Evolutionary conservation across 1,139 yeast species (phyloP).

Genomic region (Suhomyces choctaworum): DNA sequence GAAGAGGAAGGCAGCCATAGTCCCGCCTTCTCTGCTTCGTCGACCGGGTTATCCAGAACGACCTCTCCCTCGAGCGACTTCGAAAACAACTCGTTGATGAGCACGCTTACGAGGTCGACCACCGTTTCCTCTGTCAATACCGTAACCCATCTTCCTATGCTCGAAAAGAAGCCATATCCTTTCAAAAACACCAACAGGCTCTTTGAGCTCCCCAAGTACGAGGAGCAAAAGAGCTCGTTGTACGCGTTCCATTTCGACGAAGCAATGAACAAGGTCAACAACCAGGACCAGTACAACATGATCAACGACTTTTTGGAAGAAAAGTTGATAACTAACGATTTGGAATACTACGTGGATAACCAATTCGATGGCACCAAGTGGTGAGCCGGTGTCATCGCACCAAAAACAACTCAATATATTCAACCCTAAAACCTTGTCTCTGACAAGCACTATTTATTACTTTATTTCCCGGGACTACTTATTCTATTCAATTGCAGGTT

Average conservation of each 20-base stretch:
- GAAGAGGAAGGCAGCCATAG: slow-evolving; percentile 18
- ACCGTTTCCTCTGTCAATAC: slow-evolving; percentile 34
- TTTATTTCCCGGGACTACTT: slow-evolving; percentile 4
- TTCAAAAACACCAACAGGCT: slow-evolving; percentile 16
- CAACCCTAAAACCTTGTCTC: background rate
- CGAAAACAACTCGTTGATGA: slow-evolving; percentile 38
- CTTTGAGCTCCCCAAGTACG: slow-evolving; percentile 20
- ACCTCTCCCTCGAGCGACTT: slow-evolving; percentile 41
- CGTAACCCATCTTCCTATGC: slow-evolving; percentile 8
- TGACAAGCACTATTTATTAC: slow-evolving; percentile 6
- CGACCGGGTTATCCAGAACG: slow-evolving; percentile 40
- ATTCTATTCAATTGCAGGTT: slow-evolving; percentile 9
- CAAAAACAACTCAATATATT: slow-evolving; percentile 1
- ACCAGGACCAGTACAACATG: slow-evolving; percentile 39
- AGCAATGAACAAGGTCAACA: slow-evolving; percentile 13
- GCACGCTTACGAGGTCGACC: slow-evolving; percentile 45
- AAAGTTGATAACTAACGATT: slow-evolving; percentile 24
- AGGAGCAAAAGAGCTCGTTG: slow-evolving; percentile 12
- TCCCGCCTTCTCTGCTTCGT: slow-evolving; percentile 12
- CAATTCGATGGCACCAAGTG: slow-evolving; percentile 8
- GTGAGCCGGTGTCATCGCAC: slow-evolving; percentile 1
- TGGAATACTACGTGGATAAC: slow-evolving; percentile 14
- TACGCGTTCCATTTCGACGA: slow-evolving; percentile 19
- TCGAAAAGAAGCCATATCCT: slow-evolving; percentile 16
- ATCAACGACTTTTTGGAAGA: slow-evolving; percentile 46